A percentile compares a stretch with the other conserved stretches of the same genome.
Conservation (phyloP, 352 stramenopile genomes). For the Globisporangium acanthophoron region DNA sequence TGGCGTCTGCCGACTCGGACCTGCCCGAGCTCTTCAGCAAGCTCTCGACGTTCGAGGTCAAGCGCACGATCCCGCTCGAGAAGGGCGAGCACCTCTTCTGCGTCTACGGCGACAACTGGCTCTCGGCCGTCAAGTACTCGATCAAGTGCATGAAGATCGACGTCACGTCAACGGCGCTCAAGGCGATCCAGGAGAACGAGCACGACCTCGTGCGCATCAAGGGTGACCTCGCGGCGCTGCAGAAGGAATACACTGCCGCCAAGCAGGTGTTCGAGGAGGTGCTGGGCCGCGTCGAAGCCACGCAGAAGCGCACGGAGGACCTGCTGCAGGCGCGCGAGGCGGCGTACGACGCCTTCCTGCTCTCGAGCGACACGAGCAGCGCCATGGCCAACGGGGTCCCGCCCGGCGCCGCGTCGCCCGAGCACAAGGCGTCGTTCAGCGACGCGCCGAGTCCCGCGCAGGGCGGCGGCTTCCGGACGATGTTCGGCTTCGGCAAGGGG, state of each 20-base stretch:
- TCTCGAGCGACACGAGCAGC: conserved; percentile 35
- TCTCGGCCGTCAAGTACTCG: conserved; percentile 85
- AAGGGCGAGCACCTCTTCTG: conserved; percentile 82
- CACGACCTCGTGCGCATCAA: conserved; percentile 73
- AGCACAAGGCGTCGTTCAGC: conserved; percentile 28
- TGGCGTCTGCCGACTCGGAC: conserved; percentile 51
- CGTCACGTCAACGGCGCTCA: conserved; percentile 37
- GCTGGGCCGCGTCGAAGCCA: conserved; percentile 52
- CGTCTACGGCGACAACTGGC: conserved; percentile 88
- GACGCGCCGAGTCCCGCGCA: conserved; percentile 29
- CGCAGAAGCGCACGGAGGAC: conserved; percentile 70
- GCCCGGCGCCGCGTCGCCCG: conserved; percentile 13
- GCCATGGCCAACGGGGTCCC: conserved; percentile 21
- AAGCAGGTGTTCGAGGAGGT: conserved; percentile 82
- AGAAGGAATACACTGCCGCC: conserved; percentile 75
- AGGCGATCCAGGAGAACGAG: conserved; percentile 69
- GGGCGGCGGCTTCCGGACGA: conserved; percentile 35
- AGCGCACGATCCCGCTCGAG: conserved; percentile 69
- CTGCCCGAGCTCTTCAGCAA: conserved; percentile 83
- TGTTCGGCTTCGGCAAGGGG: conserved; percentile 69
- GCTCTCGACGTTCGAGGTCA: conserved; percentile 78
- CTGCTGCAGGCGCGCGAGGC: conserved; percentile 57
- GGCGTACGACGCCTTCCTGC: conserved; percentile 76
- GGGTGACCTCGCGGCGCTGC: conserved; percentile 61
- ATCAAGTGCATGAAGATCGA: conserved; percentile 84